Evolutionary conservation across 2,329 filamentous ascomycete genomes (phyloP).

Genomic region (Fusarium goolgardi): DNA sequence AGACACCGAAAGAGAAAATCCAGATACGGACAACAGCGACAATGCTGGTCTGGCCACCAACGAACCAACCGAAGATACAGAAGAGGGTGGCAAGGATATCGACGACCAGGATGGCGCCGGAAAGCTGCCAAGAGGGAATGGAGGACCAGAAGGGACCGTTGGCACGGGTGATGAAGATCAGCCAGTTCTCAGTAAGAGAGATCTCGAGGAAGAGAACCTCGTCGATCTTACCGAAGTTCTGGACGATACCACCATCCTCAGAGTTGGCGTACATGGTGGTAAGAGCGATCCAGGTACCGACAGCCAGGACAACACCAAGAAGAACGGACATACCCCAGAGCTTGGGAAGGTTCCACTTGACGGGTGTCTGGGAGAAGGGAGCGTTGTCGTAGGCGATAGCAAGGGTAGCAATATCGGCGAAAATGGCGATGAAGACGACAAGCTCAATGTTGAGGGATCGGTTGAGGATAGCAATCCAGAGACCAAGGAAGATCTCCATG

Average conservation of each 20-base stretch:
- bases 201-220: constrained; percentile 90
- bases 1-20: constrained; percentile 91
- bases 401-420: constrained; percentile 90
- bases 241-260: constrained; percentile 83
- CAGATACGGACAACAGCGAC: constrained; percentile 89
- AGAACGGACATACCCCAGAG: constrained; percentile 93
- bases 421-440: constrained; percentile 93
- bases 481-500: constrained; percentile 89
- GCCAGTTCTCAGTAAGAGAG: constrained; percentile 92
- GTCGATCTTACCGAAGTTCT: constrained; percentile 87
- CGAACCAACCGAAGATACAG: constrained; percentile 87
- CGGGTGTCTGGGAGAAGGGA: constrained; percentile 84
- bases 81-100: constrained; percentile 88
- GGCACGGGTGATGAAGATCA: constrained; percentile 95
- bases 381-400: constrained; percentile 95
- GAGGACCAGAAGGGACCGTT: constrained; percentile 94
- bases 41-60: constrained; percentile 75
- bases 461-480: constrained; percentile 93
- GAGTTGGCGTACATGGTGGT: constrained; percentile 82
- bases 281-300: constrained; percentile 89
- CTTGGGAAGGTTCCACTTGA: constrained; percentile 96
- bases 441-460: constrained; percentile 84
- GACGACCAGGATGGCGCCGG: constrained; percentile 81
- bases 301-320: constrained; percentile 81
- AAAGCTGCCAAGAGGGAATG: constrained; percentile 86